Conservation (phyloP, 331 rosid species). For the Ulmus americana region DNA sequence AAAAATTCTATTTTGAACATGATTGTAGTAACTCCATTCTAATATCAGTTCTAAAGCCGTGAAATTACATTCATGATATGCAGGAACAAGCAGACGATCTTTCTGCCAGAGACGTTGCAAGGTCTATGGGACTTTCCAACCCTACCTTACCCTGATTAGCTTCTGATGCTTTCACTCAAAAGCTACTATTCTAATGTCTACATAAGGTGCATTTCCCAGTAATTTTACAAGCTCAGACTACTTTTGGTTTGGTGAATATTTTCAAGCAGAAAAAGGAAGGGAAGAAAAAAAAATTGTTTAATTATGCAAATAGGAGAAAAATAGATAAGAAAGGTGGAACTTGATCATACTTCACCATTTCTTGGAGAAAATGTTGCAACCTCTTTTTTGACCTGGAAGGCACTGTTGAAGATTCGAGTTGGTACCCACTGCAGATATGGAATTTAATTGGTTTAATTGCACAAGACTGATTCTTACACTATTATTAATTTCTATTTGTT, state of each 20-base stretch:
- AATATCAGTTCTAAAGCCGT: not conserved
- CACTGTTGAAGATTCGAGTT: not conserved
- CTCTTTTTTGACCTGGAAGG: not conserved
- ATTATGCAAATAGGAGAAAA: slow-evolving; percentile 1
- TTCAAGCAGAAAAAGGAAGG: too few species aligned
- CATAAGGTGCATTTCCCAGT: not conserved
- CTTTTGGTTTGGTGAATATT: too few species aligned
- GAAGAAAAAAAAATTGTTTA: not conserved
- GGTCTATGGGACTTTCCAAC: slow-evolving; percentile 82
- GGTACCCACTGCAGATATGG: slow-evolving; percentile 4
- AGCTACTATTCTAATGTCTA: not conserved
- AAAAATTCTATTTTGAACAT: too few species aligned
- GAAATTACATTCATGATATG: slow-evolving; percentile 1
- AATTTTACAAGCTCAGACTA: not conserved
- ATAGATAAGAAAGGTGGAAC: not conserved
- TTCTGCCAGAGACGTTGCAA: slow-evolving; percentile 72
- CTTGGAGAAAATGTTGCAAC: not conserved
- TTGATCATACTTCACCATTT: not conserved
- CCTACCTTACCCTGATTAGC: slow-evolving; percentile 49
- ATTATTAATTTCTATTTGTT: not conserved
- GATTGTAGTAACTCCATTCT: too few species aligned
- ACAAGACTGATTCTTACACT: slow-evolving; percentile 3
- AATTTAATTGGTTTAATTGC: not conserved
- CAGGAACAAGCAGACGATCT: slow-evolving; percentile 78
- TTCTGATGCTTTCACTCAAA: slow-evolving; percentile 5